Evolutionary conservation across 1,284 basidiomycete species (phyloP).

Genomic region (Malassezia furfur): DNA sequence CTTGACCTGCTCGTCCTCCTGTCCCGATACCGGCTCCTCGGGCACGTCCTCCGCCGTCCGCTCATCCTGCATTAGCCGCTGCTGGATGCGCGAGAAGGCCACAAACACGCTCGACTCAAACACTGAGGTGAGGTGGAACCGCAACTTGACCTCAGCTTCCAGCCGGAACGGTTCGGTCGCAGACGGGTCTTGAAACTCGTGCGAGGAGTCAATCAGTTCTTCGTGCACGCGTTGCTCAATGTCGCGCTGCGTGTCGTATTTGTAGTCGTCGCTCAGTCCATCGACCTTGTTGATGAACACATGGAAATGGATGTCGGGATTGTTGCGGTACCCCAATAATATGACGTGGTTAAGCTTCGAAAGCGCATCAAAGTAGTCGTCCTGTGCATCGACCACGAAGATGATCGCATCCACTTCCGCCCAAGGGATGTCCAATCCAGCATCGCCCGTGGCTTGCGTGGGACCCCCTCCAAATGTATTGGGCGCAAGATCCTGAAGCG

Average conservation of each 20-base stretch:
- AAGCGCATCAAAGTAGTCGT: constrained; percentile 59
- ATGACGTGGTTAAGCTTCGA: constrained; percentile 55
- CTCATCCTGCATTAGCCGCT: constrained; percentile 58
- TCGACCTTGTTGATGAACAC: constrained; percentile 96
- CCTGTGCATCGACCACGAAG: constrained; percentile 92
- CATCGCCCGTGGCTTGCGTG: constrained; percentile 11
- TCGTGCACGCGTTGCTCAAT: constrained; percentile 41
- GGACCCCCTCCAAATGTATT: neutral
- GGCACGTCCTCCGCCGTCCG: constrained; percentile 58
- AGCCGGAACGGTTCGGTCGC: constrained; percentile 25
- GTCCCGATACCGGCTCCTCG: neutral
- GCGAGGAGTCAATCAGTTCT: constrained; percentile 32
- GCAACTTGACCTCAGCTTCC: constrained; percentile 46
- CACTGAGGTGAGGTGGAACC: constrained; percentile 75
- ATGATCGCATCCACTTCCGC: constrained; percentile 54
- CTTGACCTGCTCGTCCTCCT: neutral
- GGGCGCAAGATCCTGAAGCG: constrained; percentile 49
- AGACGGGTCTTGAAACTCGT: constrained; percentile 7
- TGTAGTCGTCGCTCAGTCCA: constrained; percentile 80
- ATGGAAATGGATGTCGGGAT: constrained; percentile 71
- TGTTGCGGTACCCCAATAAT: constrained; percentile 56
- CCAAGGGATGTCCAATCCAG: constrained; percentile 23
- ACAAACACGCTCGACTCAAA: constrained; percentile 80
- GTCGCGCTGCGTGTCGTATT: constrained; percentile 52
- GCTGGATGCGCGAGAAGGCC: constrained; percentile 62